These are phyloP conservation scores for Colletotrichum theobromicola DNA, from an alignment of 2,329 filamentous ascomycete genomes.

Conservation along the genomic window DNA sequence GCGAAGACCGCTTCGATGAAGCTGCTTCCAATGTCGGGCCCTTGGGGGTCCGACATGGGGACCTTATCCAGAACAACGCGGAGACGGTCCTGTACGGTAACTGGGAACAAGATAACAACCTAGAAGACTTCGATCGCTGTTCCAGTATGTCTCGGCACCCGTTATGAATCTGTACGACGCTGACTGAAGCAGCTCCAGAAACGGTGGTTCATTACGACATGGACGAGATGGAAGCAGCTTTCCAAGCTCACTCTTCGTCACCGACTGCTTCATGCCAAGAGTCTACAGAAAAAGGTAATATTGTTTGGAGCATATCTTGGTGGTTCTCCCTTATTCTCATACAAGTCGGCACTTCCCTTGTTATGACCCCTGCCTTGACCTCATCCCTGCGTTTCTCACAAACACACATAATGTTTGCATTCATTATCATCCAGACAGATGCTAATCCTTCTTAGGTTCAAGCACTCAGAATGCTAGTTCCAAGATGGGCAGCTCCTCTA, in stretches of 20 bases:
- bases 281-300: neutral
- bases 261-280: neutral
- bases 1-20: neutral
- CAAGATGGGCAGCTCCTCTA: neutral
- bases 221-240: neutral
- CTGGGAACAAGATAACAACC: constrained; percentile 20
- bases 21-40: constrained; percentile 13
- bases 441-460: neutral
- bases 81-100: constrained; percentile 16
- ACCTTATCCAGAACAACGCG: neutral
- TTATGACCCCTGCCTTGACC: neutral
- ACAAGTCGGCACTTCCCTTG: neutral
- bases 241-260: neutral
- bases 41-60: neutral
- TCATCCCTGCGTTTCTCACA: neutral
- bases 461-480: neutral
- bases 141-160: neutral
- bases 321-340: neutral
- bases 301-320: neutral
- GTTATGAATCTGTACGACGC: neutral
- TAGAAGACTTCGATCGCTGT: constrained; percentile 1
- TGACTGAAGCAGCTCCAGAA: neutral
- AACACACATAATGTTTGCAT: neutral
- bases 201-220: constrained; percentile 7
- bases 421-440: neutral